These are phyloP conservation scores for Tylopilus vinaceipallidus DNA, from an alignment of 768 basidiomycete species.

Conservation along the genomic window DNA sequence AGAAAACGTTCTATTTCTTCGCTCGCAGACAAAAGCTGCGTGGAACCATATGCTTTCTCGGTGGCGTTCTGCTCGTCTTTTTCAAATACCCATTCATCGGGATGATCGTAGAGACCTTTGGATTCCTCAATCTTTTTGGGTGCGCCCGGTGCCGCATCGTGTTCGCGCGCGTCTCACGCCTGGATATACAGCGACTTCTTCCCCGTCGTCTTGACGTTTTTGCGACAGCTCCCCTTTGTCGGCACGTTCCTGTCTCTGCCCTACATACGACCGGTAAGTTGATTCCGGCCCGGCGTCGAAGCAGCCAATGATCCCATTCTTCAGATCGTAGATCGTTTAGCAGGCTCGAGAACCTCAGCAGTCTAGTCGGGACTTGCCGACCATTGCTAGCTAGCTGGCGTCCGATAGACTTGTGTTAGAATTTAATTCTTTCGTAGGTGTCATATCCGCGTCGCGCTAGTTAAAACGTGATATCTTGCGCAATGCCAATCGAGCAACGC, in stretches of 20 bases:
- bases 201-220: conserved; percentile 96
- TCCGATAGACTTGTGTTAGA: conserved; percentile 8
- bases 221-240: conserved; percentile 90
- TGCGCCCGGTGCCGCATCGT: conserved; percentile 33
- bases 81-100: conserved; percentile 94
- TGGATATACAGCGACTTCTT: conserved; percentile 84
- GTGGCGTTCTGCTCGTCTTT: conserved; percentile 91
- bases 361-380: conserved; percentile 40
- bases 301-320: conserved; percentile 5
- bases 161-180: not conserved
- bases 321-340: conserved; percentile 76
- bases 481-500: no score
- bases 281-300: not conserved
- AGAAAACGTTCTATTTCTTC: conserved; percentile 98
- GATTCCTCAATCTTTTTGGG: conserved; percentile 98
- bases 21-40: conserved; percentile 92
- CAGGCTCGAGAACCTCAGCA: conserved; percentile 74
- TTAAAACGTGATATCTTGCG: no score
- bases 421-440: conserved; percentile 17
- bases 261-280: conserved; percentile 78
- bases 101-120: conserved; percentile 91
- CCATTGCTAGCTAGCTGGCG: conserved; percentile 7
- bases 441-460: conserved; percentile 1
- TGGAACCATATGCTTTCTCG: conserved; percentile 84
- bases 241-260: conserved; percentile 85